Base-by-base conservation (phyloP, 2,329 filamentous ascomycete genomes). In the Capronia epimyces region DNA sequence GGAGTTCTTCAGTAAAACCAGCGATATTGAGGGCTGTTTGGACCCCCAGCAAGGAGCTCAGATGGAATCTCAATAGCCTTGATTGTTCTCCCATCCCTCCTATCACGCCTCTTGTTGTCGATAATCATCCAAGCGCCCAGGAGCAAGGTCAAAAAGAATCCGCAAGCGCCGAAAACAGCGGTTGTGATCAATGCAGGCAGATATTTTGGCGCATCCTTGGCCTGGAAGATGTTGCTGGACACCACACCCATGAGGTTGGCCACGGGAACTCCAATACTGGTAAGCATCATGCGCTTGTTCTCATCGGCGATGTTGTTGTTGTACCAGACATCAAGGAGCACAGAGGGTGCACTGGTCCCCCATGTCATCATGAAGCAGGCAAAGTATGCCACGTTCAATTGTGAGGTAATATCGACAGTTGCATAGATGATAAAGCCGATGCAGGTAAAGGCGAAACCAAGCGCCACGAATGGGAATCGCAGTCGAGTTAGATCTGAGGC, bases 241-340 rank as follows among this genome's bases (percentile, higher is more conserved):
- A 88, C 81, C 0, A 88, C 70, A 3, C 84, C 85, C 83, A 89
- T 89, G 29, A 89, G 65, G 58, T 90, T 90, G 2, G 86, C 86
- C 8, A 87, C 65, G 0, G 86, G 86, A 0, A 90, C 85, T 20
- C 82, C 84, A 15, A 89, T 77, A 22, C 80, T 83, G 0, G 86
- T 89, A 12, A 89, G 71, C 0, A 83, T 75, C 4, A 88, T 75
- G 41, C 86, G 82, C 31, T 82, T 79, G 50, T 83, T 83, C 67
- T 90, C 87, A 61, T 90, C 79, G 1, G 86, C 85, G 49, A 89
- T 79, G 64, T 91, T 91, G 72, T 90, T 90, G 70, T 87, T 90
- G 69, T 89, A 89, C 83, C 82, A 84, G 51, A 80, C 74, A 59
- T 81, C 70, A n/a, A 83, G 72, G 10, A 90, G 72, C 5, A 89